Percentiles rank a stretch among this genome's conserved stretches.
These are phyloP conservation scores for Exophiala sp. DNA, from an alignment of 2,329 filamentous ascomycete genomes.

Conservation along the genomic window DNA sequence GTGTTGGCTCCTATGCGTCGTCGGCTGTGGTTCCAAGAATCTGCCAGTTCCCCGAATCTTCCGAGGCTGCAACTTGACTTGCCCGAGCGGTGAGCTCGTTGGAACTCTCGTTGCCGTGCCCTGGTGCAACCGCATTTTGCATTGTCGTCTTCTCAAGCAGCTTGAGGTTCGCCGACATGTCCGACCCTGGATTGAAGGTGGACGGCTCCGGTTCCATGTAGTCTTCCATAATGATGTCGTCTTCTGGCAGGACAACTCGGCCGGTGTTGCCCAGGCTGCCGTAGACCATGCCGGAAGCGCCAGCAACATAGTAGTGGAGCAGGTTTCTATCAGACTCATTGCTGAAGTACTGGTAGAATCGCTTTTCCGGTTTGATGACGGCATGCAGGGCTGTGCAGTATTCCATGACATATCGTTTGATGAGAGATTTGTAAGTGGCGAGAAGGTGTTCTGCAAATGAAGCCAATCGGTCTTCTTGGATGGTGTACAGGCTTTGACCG, in stretches of 20 bases:
- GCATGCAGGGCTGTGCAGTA: slow-evolving; percentile 22
- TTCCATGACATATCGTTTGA: slow-evolving; percentile 21
- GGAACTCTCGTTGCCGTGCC: background rate
- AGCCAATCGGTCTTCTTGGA: slow-evolving; percentile 23
- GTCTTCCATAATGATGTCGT: background rate
- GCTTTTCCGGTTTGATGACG: slow-evolving; percentile 23
- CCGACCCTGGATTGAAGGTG: slow-evolving; percentile 9
- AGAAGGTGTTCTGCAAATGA: slow-evolving; percentile 19
- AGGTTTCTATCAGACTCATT: slow-evolving; percentile 26
- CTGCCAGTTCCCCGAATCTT: slow-evolving; percentile 7
- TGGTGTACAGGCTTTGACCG: slow-evolving; percentile 16
- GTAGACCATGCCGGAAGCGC: slow-evolving; percentile 1
- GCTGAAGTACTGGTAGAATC: slow-evolving; percentile 24
- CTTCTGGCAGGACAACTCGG: slow-evolving; percentile 7
- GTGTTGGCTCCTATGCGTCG: background rate
- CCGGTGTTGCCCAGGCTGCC: slow-evolving; percentile 8
- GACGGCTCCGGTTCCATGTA: slow-evolving; percentile 14
- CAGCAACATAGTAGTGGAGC: slow-evolving; percentile 24
- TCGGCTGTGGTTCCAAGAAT: slow-evolving; percentile 8
- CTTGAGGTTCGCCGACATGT: slow-evolving; percentile 11
- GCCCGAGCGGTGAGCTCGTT: background rate
- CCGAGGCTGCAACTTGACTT: slow-evolving; percentile 3
- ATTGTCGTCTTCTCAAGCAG: slow-evolving; percentile 1
- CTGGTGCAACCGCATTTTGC: slow-evolving; percentile 1
- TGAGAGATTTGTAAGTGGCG: slow-evolving; percentile 17